Evolutionary conservation across 768 basidiomycete genomes (phyloP).

Genomic region (Chalciporus sphaerocephalus): DNA sequence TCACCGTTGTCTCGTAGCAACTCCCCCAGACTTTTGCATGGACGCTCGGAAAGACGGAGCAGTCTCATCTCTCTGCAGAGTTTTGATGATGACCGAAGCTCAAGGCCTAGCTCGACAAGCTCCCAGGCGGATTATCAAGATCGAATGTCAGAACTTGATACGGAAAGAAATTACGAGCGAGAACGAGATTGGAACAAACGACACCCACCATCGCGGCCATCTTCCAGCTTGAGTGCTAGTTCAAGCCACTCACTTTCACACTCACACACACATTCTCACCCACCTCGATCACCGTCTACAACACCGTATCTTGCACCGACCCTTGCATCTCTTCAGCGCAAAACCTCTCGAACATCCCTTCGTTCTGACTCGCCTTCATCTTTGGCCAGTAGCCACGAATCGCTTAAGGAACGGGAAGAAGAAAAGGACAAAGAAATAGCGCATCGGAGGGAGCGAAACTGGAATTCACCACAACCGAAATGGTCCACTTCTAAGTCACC

Average conservation of each 20-base stretch:
- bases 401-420: slow-evolving; percentile 29
- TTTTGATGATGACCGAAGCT: slow-evolving; percentile 39
- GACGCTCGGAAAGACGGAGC: slow-evolving; percentile 23
- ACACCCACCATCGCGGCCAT: slow-evolving; percentile 36
- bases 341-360: slow-evolving; percentile 31
- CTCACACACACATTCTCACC: slow-evolving; percentile 33
- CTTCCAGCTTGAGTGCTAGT: slow-evolving; percentile 40
- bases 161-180: slow-evolving; percentile 43
- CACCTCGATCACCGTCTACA: slow-evolving; percentile 40
- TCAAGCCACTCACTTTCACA: slow-evolving; percentile 33
- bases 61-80: slow-evolving; percentile 42
- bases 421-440: slow-evolving; percentile 32
- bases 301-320: slow-evolving; percentile 34
- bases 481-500: slow-evolving; percentile 39
- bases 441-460: slow-evolving; percentile 63
- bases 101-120: slow-evolving; percentile 41
- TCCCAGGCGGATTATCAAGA: slow-evolving; percentile 56
- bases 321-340: slow-evolving; percentile 29
- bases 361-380: slow-evolving; percentile 44
- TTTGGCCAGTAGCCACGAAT: slow-evolving; percentile 32
- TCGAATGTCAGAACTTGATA: slow-evolving; percentile 37
- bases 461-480: slow-evolving; percentile 62
- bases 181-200: slow-evolving; percentile 57
- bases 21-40: slow-evolving; percentile 6
- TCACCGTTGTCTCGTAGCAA: slow-evolving; percentile 6